Conservation (phyloP, 1,284 basidiomycete species). For the Rugosomyces carneus region DNA sequence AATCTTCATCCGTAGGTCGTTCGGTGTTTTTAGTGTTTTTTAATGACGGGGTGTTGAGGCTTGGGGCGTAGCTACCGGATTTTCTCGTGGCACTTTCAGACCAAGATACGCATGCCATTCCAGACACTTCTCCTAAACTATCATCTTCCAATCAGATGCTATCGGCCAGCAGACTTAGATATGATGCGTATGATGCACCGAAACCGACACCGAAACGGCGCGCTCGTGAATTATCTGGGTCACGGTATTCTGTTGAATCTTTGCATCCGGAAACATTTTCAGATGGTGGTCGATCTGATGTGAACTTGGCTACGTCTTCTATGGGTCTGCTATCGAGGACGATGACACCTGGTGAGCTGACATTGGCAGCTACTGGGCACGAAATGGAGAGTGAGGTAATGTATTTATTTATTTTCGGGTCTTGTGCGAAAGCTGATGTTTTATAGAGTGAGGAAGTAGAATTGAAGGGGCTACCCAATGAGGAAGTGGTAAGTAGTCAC, state of each 20-base stretch:
- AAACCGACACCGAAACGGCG: slow-evolving; percentile 41
- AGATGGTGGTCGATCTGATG: slow-evolving; percentile 18
- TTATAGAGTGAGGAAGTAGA: too few species aligned
- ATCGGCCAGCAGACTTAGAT: slow-evolving; percentile 49
- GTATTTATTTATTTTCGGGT: neutral
- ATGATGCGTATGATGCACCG: slow-evolving; percentile 65
- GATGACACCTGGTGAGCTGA: slow-evolving; percentile 52
- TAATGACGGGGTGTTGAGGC: neutral
- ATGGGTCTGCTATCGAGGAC: slow-evolving; percentile 17
- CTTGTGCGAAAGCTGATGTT: neutral
- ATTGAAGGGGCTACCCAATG: slow-evolving; percentile 2
- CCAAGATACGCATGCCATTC: slow-evolving; percentile 7
- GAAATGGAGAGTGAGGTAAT: slow-evolving; percentile 27
- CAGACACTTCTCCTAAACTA: slow-evolving; percentile 4
- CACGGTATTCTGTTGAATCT: slow-evolving; percentile 17
- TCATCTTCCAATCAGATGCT: slow-evolving; percentile 28
- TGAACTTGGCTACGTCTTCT: slow-evolving; percentile 22
- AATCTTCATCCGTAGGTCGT: slow-evolving; percentile 44
- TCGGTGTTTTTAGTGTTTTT: neutral
- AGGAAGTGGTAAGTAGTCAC: slow-evolving; percentile 13
- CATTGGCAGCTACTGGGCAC: slow-evolving; percentile 39
- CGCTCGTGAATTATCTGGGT: slow-evolving; percentile 21
- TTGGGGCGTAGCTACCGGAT: slow-evolving; percentile 55
- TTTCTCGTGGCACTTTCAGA: slow-evolving; percentile 49
- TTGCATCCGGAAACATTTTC: slow-evolving; percentile 17